Evolutionary conservation across 495 filamentous ascomycete genomes (phyloP), one percentile per base, ranked within the genome.

Genomic region (Xylaria venustula): DNA sequence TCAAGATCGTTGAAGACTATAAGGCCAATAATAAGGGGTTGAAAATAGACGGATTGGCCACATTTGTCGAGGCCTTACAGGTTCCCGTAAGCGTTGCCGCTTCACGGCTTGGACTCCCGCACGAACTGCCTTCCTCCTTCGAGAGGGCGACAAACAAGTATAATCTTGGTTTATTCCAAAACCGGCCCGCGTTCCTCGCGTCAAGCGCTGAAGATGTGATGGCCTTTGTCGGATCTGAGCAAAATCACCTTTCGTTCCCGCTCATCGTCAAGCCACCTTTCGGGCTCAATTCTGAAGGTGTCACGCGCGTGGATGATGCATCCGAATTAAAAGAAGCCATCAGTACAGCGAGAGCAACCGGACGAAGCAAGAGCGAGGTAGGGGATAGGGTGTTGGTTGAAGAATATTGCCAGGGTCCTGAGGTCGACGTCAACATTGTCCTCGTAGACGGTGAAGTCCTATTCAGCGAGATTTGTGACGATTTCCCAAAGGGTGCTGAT

Each of bases 371-470:
- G 48, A 45, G 36, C 15, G 37, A 60, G 9, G 48, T 51, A n/a
- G 57, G 57, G 14, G 67, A 67, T 17, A 56, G 57, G 40, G 63
- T 70, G 15, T 57, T 67, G 28, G 63, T 70, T 46, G 68, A 70
- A 36, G 51, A 34, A 22, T 69, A 67, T 32, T 69, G 70, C 50
- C 63, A 64, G 28, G 72, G 82, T 0, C 82, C 82, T 0, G 82
- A 85, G 62, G 77, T 85, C 14, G 82, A 85, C 57, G 77, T 70
- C 51, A 85, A 84, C 62, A 71, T 84, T 44, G 70, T 82, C 2
- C 65, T 85, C 2, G 63, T 72, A 1, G 73, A 82, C 51, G 80
- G 80, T 25, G 74, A 84, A 37, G 41, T 83, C 9, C 57, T 83
- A 1, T 83, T 83, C 62, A 75, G 54, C 58, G 82, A 85, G 58